These are phyloP conservation scores for Sonneratia alba DNA, from an alignment of 345 rosid species.

Conservation along the genomic window DNA sequence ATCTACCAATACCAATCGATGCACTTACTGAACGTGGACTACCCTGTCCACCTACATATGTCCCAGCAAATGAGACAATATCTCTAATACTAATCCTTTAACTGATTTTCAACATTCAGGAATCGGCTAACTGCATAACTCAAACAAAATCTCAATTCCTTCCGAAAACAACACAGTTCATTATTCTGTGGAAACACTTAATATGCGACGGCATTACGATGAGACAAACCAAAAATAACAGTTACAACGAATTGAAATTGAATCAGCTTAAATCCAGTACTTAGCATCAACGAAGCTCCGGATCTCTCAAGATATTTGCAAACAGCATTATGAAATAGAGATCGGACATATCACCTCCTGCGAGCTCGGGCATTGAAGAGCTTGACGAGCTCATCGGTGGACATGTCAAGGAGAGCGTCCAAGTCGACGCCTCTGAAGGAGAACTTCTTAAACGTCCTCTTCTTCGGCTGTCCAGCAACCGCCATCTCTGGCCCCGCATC, in stretches of 20 bases:
- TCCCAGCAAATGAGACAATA: too few species aligned
- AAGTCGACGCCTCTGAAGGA: slow-evolving; percentile 46
- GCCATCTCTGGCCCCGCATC: slow-evolving; percentile 29
- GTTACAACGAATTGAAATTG: not conserved
- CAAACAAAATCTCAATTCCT: too few species aligned
- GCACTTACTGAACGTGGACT: too few species aligned
- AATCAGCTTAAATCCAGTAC: not conserved
- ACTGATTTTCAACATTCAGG: too few species aligned
- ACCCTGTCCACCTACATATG: too few species aligned
- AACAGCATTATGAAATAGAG: not conserved
- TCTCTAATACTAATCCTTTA: too few species aligned
- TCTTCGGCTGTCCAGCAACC: slow-evolving; percentile 32
- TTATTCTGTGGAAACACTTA: not conserved
- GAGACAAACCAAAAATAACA: too few species aligned
- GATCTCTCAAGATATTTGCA: not conserved
- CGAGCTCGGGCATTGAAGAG: slow-evolving; percentile 85
- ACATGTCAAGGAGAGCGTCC: slow-evolving; percentile 78
- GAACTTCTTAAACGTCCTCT: slow-evolving; percentile 58
- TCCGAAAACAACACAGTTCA: not conserved
- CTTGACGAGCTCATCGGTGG: slow-evolving; percentile 89
- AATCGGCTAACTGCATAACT: too few species aligned
- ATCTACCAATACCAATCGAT: too few species aligned
- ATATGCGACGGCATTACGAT: not conserved
- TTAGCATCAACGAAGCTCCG: not conserved
- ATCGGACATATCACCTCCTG: slow-evolving; percentile 44